phyloP scores from a whole-genome alignment of 176 grass and related monocot genomes.

The Rhynchospora breviuscula region DNA sequence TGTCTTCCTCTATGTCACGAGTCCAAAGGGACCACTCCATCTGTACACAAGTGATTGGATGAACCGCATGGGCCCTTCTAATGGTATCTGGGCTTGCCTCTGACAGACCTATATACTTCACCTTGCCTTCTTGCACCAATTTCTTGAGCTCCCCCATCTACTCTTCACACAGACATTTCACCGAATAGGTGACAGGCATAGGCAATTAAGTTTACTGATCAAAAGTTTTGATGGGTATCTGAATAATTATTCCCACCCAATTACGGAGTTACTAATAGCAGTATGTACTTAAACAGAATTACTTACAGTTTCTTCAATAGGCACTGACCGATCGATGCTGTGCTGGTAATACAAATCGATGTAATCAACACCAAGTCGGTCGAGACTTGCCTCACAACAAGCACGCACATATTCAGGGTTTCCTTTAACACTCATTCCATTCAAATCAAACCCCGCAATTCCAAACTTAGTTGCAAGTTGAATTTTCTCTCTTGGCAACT shows the following conservation, averaged over 20 bases:
- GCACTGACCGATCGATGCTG: constrained; percentile 59
- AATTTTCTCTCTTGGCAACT: constrained; percentile 56
- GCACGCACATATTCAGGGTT: constrained; percentile 49
- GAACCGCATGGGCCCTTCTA: constrained; percentile 60
- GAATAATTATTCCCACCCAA: neutral
- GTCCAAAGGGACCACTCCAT: constrained; percentile 84
- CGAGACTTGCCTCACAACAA: constrained; percentile 55
- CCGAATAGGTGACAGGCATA: neutral
- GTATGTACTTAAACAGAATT: constrained; percentile 12
- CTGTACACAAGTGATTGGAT: constrained; percentile 66
- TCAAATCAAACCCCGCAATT: constrained; percentile 32
- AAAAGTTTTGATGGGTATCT: constrained; percentile 13
- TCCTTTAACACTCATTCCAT: constrained; percentile 51
- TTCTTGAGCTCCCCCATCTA: constrained; percentile 77
- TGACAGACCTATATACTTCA: constrained; percentile 71
- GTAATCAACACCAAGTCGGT: constrained; percentile 55
- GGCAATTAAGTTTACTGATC: neutral
- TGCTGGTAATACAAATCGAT: constrained; percentile 88
- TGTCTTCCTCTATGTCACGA: constrained; percentile 66
- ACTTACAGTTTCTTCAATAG: constrained; percentile 83
- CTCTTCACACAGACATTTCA: constrained; percentile 6
- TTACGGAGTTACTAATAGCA: neutral
- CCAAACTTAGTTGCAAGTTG: constrained; percentile 76
- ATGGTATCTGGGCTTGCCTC: constrained; percentile 66
- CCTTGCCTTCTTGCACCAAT: constrained; percentile 64